Evolutionary conservation across 345 rosid species (phyloP).

Genomic region (Mercurialis annua): DNA sequence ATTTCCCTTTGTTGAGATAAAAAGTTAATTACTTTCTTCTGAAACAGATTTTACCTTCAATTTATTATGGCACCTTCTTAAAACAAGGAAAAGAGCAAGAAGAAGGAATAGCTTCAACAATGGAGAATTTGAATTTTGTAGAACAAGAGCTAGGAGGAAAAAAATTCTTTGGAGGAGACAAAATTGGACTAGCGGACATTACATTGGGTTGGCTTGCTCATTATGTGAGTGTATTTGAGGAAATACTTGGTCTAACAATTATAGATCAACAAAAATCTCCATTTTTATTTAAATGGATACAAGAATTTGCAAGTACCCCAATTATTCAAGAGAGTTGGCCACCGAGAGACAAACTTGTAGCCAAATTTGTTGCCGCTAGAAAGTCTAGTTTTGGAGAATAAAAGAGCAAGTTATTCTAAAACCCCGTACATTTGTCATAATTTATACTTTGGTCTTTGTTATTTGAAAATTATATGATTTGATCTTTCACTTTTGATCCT

Average conservation of each 20-base stretch:
- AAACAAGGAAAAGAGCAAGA: slow-evolving; percentile 10
- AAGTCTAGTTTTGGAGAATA: too few species aligned
- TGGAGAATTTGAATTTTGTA: neutral
- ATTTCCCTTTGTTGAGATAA: too few species aligned
- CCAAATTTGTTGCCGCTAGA: neutral
- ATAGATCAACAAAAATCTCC: slow-evolving; percentile 9
- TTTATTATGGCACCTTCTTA: neutral
- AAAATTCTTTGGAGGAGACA: slow-evolving; percentile 15
- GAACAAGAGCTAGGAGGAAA: slow-evolving; percentile 15
- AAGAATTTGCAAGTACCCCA: slow-evolving; percentile 7
- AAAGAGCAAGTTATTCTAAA: too few species aligned
- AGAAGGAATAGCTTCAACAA: neutral
- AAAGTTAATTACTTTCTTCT: too few species aligned
- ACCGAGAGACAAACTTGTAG: neutral
- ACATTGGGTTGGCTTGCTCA: slow-evolving; percentile 21
- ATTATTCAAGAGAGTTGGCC: slow-evolving; percentile 14
- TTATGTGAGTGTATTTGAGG: neutral
- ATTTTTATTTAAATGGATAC: neutral
- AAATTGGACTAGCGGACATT: slow-evolving; percentile 12
- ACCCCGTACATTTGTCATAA: too few species aligned
- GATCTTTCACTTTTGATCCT: too few species aligned
- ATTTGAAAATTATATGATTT: too few species aligned
- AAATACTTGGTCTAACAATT: neutral
- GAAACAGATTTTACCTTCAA: neutral
- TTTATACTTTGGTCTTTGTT: too few species aligned